Conservation (phyloP, 1,284 basidiomycete genomes). For the Ceratobasidium sp. region DNA sequence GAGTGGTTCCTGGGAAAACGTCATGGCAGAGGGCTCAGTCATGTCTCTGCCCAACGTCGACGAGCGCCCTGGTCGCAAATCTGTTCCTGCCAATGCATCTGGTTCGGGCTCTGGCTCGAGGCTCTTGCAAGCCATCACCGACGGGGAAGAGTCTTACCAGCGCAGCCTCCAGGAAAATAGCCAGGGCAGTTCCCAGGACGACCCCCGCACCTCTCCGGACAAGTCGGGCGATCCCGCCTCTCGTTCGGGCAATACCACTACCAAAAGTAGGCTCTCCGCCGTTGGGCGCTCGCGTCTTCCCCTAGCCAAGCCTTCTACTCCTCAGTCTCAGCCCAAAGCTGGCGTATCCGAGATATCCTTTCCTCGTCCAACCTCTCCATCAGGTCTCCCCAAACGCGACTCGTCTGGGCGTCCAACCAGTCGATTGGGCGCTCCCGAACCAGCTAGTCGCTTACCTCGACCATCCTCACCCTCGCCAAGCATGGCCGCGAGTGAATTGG, state of each 20-base stretch:
- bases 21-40: constrained; percentile 14
- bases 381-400: constrained; percentile 1
- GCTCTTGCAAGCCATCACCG: constrained; percentile 26
- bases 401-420: neutral
- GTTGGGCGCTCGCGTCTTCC: constrained; percentile 27
- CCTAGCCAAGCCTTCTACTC: constrained; percentile 16
- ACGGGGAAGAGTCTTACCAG: constrained; percentile 26
- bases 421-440: neutral
- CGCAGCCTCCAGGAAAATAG: constrained; percentile 10
- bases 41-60: constrained; percentile 12
- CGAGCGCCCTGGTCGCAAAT: neutral
- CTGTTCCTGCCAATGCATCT: neutral
- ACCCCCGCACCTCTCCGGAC: neutral
- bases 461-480: neutral
- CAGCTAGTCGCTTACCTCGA: neutral
- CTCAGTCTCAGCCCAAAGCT: constrained; percentile 2
- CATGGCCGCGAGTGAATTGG: neutral
- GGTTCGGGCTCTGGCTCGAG: constrained; percentile 11
- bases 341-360: constrained; percentile 14
- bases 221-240: constrained; percentile 1
- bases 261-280: constrained; percentile 14
- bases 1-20: constrained; percentile 34
- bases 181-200: neutral
- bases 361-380: constrained; percentile 5
- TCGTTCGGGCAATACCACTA: neutral